Evolutionary conservation across 306 rosid genomes (phyloP), one percentile per base, ranked within the genome.

Genomic region (Vicia sativa): DNA sequence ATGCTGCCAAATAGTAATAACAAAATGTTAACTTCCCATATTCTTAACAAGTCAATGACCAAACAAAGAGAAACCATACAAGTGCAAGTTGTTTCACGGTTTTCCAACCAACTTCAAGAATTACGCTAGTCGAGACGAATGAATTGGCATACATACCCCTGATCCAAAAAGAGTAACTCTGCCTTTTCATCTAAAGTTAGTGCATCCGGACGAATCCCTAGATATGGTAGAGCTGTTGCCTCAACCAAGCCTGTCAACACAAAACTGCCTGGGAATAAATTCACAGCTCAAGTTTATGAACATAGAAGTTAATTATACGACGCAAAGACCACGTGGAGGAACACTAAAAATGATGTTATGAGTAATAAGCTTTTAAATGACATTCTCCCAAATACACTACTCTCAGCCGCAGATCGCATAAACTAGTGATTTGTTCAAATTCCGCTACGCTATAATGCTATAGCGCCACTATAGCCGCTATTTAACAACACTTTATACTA

Each of bases 231-330:
- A 62, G 90, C 87, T 12, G 91, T 85, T 42, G 96, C 85, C 83
- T 88, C 97, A 72, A 84, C 80, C 78, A 95, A 82, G 75, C 99
- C 97, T 88, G 99, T 81, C 85, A 90, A 81, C 83, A 87, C 89
- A 87, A 95, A 88, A 88, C 97, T 95, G 97, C 87, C 99, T 85
- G 99, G 96, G 88, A 86, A 81, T 88, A 79, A 78, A 70, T 87
- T 75, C 79, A 80, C 65, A 29, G 16, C 68, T 73, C 81, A 81
- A 19, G 58, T 44, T 45, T 13, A 49, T 58, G 62, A 73, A n/a
- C 48, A 53, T 31, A 53, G 13, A 63, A 15, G 54, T 44, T 26
- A 68, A 60, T 41, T 23, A 52, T 37, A 56, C 37, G 58, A 71
- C 44, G 45, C 55, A 60, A 42, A 50, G 14, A 19, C 29, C 15